Evolutionary conservation across 176 grass and related monocot genomes (phyloP), one percentile per base, ranked within the genome.

Genomic region (Rhynchospora breviuscula): DNA sequence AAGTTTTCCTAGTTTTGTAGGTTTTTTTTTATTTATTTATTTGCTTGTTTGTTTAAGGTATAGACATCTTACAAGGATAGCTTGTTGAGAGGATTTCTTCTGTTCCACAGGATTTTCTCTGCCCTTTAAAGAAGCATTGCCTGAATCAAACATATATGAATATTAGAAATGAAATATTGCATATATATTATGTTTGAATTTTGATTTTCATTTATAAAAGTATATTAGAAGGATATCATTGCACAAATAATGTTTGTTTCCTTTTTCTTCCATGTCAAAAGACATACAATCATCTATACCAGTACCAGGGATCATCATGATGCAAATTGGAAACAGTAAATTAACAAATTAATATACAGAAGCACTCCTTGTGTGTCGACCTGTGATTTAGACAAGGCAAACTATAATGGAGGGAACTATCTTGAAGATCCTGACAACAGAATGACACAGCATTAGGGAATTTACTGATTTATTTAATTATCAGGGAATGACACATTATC

Each of bases 61-160:
- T 15, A 45, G 12, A 81, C 67, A 81, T 79, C 61, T 91, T 90
- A 99, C 97, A 89, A 92, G 85, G 82, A 84, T 63, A 67, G 93
- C 93, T 54, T 92, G 89, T 23, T 89, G 35, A 45, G 91, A 65
- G 31, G 69, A 88, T 83, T 91, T 84, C 62, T 56, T 90, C 66
- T 87, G 83, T 54, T 62, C 88, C 81, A 81, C 45, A 59, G 76
- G 81, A 74, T 89, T 62, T 23, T 57, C 91, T 78, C 67, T 87
- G 64, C 62, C 86, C 47, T 89, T 88, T 49, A 66, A 52, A 83
- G 22, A 79, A 87, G 35, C 71, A 82, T 88, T 75, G 13, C 67
- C 97, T 99, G 83, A 8, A 71, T 63, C 40, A 26, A 6, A 72
- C 51, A 72, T 11, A 44, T 56, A 17, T n/a, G n/a, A 14, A 5